Evolutionary conservation across 768 basidiomycete species (phyloP).

Genomic region (Lactarius evosmus): DNA sequence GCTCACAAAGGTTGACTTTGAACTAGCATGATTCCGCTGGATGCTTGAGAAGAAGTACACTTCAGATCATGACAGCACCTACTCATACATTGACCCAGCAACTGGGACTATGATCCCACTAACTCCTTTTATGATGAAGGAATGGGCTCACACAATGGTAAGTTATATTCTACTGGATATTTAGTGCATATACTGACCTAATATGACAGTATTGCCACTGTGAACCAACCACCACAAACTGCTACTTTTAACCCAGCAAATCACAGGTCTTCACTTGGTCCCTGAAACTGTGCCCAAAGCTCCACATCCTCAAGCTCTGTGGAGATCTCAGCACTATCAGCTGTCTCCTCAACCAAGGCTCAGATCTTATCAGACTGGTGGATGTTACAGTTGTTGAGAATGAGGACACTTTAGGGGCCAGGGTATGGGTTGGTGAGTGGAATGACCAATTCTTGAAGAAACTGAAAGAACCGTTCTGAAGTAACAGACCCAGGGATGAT

Average conservation of each 20-base stretch:
- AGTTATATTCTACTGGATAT: not conserved
- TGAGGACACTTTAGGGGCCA: slow-evolving; percentile 36
- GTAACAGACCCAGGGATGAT: slow-evolving; percentile 36
- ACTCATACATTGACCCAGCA: too few relatives aligned
- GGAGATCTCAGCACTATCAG: too few relatives aligned
- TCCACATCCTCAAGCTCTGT: too few relatives aligned
- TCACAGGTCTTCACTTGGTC: not conserved
- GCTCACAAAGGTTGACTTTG: too few relatives aligned
- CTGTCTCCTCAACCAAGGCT: slow-evolving; percentile 31
- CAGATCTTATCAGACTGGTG: slow-evolving; percentile 42
- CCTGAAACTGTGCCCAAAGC: not conserved
- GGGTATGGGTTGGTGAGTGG: slow-evolving; percentile 38
- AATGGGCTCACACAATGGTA: not conserved
- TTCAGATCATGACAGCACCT: too few relatives aligned
- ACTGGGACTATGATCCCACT: too few relatives aligned
- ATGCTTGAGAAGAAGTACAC: too few relatives aligned
- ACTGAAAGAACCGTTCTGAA: slow-evolving; percentile 34
- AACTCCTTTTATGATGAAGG: not conserved
- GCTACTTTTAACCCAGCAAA: not conserved
- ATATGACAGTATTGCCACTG: not conserved
- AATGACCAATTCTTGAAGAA: slow-evolving; percentile 30
- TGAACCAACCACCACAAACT: not conserved
- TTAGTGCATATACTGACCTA: not conserved
- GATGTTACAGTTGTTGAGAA: slow-evolving; percentile 43
- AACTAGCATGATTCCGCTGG: too few relatives aligned